Evolutionary conservation across 1,139 yeast species (phyloP), one percentile per base, ranked within the genome.

Genomic region (Geotrichum phurueaensis): DNA sequence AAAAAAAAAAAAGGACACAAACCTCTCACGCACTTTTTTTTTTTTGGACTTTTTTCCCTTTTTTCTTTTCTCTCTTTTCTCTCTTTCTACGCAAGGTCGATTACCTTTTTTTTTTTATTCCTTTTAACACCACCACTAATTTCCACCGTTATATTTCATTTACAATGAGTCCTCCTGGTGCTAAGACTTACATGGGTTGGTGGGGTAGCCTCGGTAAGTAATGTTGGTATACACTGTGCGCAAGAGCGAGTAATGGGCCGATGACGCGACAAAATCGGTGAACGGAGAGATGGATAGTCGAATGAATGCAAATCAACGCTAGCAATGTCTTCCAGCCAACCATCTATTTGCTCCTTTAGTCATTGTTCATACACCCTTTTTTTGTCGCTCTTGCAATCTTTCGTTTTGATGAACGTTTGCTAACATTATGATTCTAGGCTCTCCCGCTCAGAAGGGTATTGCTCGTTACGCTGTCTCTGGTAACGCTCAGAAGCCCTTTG

Each of bases 181-280:
- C 87, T 73, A 84, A 84, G 72, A 75, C 92, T 72, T 91, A 88
- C 74, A 85, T 89, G 92, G 98, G 98, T 72, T 91, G 97, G 97
- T 91, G 98, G 98, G 97, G 97, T 74, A 76, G 80, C 79, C 76
- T 84, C 70, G 79, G 78, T 72, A 70, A 60, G 75, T 69, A 12
- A 23, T 20, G 5, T 29, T 20, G 13, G 12, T 25, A 15, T 25
- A 18, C 22, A 27, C 9, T 7, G 31, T 27, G 31, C 31, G 31
- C 31, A 27, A 27, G 31, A 27, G 31, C 31, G 9, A 27, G 31
- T 4, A 27, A 27, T 27, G 31, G 31, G 31, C 31, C 5, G 52
- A n/a, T 27, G 15, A 20, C 12, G 36, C 31, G 13, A 6, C 53
- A 25, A 50, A 12, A 27, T 15, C 22, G 5, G 15, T 15, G 53